A percentile compares a stretch with the other conserved stretches of the same genome.
phyloP scores from a whole-genome alignment of 371 early-diverging fungal genomes.

The Saksenaea oblongispora region DNA sequence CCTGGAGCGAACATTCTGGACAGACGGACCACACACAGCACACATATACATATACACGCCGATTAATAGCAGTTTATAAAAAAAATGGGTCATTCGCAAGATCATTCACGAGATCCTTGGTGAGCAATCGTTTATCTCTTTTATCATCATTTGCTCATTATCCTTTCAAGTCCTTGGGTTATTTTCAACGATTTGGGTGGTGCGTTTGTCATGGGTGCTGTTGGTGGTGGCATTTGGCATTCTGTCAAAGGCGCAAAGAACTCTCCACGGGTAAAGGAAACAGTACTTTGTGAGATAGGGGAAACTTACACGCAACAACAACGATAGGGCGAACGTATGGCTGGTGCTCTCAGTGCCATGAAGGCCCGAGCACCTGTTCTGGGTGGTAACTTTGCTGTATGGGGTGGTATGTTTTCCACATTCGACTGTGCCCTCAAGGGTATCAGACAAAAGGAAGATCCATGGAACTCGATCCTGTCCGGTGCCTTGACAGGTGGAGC shows the following conservation, averaged over 20 bases:
- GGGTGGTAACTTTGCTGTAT: constrained; percentile 97
- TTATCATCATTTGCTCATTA: not conserved
- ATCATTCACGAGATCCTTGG: constrained; percentile 57
- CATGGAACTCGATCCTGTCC: constrained; percentile 91
- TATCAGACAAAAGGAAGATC: constrained; percentile 94
- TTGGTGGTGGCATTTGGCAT: constrained; percentile 96
- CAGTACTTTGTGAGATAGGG: not conserved
- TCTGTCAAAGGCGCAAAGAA: constrained; percentile 96
- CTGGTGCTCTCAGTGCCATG: constrained; percentile 85
- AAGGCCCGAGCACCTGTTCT: constrained; percentile 94
- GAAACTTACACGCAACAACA: not conserved
- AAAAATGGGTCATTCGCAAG: constrained; percentile 49
- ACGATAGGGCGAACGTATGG: constrained; percentile 82
- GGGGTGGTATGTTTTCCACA: constrained; percentile 96
- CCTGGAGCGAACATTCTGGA: not conserved
- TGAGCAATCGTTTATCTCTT: constrained; percentile 14
- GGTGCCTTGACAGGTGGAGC: constrained; percentile 96
- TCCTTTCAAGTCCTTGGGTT: constrained; percentile 81
- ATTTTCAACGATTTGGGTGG: constrained; percentile 96
- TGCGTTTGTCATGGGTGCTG: constrained; percentile 96
- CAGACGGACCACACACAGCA: not conserved
- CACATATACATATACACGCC: not conserved
- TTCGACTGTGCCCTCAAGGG: constrained; percentile 94
- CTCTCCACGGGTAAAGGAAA: constrained; percentile 78
- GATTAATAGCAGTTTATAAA: constrained; percentile 4